Evolutionary conservation across 2,329 filamentous ascomycete species (phyloP).

Genomic region (Colletotrichum melonis): DNA sequence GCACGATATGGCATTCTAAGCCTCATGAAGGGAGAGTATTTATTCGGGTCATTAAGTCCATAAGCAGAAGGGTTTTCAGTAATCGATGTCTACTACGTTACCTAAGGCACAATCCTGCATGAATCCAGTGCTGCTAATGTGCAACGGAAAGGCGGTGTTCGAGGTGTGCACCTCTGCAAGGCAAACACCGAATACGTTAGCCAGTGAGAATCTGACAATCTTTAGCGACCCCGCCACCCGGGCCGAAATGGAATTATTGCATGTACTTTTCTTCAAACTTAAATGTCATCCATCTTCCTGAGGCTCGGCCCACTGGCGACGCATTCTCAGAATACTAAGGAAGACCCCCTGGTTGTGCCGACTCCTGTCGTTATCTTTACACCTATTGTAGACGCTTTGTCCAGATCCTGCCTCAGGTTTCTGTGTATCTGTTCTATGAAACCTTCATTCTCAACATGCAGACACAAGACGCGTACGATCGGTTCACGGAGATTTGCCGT

Average conservation of each 20-base stretch:
- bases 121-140: neutral
- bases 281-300: neutral
- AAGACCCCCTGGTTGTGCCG: too few species aligned
- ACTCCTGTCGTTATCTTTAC: too few species aligned
- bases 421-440: neutral
- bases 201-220: neutral
- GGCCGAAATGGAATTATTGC: neutral
- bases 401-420: neutral
- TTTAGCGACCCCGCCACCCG: neutral
- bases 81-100: neutral
- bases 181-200: neutral
- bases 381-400: neutral
- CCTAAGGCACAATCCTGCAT: neutral
- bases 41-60: neutral
- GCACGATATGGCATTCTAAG: too few species aligned
- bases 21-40: neutral
- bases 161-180: neutral
- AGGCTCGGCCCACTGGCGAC: neutral
- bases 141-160: neutral
- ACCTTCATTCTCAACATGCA: neutral
- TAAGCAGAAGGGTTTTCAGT: neutral
- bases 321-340: neutral
- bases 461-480: neutral
- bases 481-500: neutral
- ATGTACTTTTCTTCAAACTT: neutral